Conservation (phyloP, 1,284 basidiomycete genomes). For the Tremellales sp. region DNA sequence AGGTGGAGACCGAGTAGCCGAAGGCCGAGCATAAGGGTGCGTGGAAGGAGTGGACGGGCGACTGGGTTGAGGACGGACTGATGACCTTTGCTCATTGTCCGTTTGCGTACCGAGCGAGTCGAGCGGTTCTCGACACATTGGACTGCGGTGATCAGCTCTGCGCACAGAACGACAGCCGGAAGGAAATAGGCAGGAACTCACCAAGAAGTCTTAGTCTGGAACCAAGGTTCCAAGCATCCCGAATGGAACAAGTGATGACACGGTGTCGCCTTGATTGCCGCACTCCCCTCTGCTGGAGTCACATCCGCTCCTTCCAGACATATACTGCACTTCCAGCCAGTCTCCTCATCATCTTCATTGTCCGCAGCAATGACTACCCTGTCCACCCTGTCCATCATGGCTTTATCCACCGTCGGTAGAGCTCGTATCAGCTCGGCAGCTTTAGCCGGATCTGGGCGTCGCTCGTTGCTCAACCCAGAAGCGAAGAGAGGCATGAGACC, state of each 20-base stretch:
- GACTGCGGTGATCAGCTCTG: not conserved
- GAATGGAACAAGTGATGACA: not conserved
- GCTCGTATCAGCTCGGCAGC: slow-evolving; percentile 41
- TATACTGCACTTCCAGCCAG: slow-evolving; percentile 43
- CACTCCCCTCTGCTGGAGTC: not conserved
- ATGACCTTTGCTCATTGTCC: no score
- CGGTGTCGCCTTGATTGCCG: not conserved
- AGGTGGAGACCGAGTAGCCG: no score
- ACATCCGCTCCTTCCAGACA: slow-evolving; percentile 35
- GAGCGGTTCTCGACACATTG: not conserved
- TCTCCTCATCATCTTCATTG: slow-evolving; percentile 19
- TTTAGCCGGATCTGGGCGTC: no score
- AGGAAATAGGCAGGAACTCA: not conserved
- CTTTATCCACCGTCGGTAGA: slow-evolving; percentile 26
- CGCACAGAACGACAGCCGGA: not conserved
- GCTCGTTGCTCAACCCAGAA: no score
- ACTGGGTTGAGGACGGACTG: no score
- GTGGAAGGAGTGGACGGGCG: no score
- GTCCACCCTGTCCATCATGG: slow-evolving; percentile 33
- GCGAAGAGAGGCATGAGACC: no score
- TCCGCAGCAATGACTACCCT: slow-evolving; percentile 36
- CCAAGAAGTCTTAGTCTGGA: not conserved
- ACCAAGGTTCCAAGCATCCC: not conserved
- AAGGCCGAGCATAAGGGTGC: no score
- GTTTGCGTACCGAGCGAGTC: not conserved